Evolutionary conservation across 176 grass and related monocot species (phyloP), one percentile per base, ranked within the genome.

Genomic region (Oryza coarctata): DNA sequence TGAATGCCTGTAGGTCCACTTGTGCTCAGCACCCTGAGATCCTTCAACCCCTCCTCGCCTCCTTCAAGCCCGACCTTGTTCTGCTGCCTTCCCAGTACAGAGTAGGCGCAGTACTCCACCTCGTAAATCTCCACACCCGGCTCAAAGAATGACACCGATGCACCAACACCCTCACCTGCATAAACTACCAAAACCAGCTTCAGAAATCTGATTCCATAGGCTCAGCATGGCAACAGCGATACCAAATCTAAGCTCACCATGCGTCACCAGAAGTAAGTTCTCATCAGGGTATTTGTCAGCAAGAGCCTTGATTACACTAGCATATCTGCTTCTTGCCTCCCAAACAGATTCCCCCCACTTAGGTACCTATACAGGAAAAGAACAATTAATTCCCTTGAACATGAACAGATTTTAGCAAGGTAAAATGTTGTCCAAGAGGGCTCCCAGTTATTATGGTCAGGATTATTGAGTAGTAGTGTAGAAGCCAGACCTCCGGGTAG

Each of bases 231-330:
- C 68, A 70, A 9, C 18, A 63, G 63, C 20, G 3, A 13, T 43
- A 9, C 22, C 25, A 15, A 67, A 82, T 65, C 14, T 44, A 18
- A 61, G 33, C 90, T 82, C 52, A 94, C 95, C 95, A 18, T 98
- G 95, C 14, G 95, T 94, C 25, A 98, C 81, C 20, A 98, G 74
- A 69, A 94, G 88, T 47, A 94, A 72, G 63, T 94, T 98, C 80
- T 94, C 95, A 9, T 85, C 28, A 6, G 92, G 90, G 82, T 98
- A 91, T 75, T 79, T 91, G 79, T 98, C 88, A 35, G 92, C 95
- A 68, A 94, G 90, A 86, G 83, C 83, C 60, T 84, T 83, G 84
- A 98, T 94, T 13, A 92, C 50, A 26, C 70, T 86, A 11, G 70
- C 88, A 27, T 94, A 98, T 91, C 95, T 90, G 44, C 65, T 82